These are phyloP conservation scores for Cordyceps farinosa DNA, from an alignment of 2,329 filamentous ascomycete genomes.

Conservation along the genomic window DNA sequence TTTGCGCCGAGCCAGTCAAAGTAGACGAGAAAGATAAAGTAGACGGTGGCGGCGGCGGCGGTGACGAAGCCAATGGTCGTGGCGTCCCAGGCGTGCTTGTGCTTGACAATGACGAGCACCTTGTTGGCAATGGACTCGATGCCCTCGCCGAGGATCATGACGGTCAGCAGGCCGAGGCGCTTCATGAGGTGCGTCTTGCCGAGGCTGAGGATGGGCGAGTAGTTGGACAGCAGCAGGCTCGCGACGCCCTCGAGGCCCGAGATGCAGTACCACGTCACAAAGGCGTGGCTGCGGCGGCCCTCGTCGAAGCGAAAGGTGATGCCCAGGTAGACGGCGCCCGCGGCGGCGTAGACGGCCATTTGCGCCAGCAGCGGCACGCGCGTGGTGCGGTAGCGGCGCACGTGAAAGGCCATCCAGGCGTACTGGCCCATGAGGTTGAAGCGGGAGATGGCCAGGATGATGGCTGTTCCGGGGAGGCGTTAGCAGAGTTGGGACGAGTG, in stretches of 20 bases:
- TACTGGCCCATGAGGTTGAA: conserved; percentile 53
- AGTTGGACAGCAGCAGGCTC: conserved; percentile 51
- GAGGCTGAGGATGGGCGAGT: conserved; percentile 56
- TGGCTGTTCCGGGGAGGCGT: conserved; percentile 23
- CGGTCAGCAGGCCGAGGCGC: conserved; percentile 59
- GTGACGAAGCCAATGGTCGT: conserved; percentile 40
- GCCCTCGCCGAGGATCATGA: conserved; percentile 65
- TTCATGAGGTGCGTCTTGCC: conserved; percentile 60
- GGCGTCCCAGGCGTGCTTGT: conserved; percentile 37
- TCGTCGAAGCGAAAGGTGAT: conserved; percentile 38
- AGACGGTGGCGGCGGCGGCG: conserved; percentile 39
- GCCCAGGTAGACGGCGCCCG: conserved; percentile 39
- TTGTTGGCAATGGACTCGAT: conserved; percentile 54
- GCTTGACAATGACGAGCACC: conserved; percentile 49
- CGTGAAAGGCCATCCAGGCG: conserved; percentile 42
- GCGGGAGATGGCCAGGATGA: conserved; percentile 51
- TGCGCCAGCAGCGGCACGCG: conserved; percentile 35
- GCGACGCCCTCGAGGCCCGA: conserved; percentile 49
- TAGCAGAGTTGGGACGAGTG: not conserved
- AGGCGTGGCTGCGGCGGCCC: conserved; percentile 32
- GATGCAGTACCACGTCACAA: conserved; percentile 50
- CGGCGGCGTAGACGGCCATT: conserved; percentile 32
- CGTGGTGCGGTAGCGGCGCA: conserved; percentile 38
- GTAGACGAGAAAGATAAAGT: conserved; percentile 45
- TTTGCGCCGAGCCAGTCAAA: conserved; percentile 61